phyloP scores from a whole-genome alignment of 129 eudicot genomes.

The Ambrosia artemisiifolia region DNA sequence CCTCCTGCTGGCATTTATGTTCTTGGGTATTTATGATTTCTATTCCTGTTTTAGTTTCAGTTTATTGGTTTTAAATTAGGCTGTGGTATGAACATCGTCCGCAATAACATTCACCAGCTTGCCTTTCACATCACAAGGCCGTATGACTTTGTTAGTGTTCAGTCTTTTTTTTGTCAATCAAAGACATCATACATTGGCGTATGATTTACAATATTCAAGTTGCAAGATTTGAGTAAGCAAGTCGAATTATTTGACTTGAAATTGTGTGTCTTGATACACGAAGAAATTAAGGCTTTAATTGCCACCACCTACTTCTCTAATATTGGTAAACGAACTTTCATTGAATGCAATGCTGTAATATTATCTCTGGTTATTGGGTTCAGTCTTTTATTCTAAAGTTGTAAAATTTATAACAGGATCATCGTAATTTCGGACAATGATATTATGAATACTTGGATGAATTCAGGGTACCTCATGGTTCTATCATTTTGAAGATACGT shows the following conservation, averaged over 20 bases:
- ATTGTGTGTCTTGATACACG: slow-evolving; percentile 34
- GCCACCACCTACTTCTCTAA: slow-evolving; percentile 34
- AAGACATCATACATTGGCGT: too few species aligned
- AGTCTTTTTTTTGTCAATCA: too few species aligned
- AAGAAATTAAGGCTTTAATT: slow-evolving; percentile 29
- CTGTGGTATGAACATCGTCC: too few species aligned
- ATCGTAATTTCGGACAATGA: slow-evolving; percentile 71
- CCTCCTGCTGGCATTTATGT: too few species aligned
- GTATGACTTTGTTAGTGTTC: too few species aligned
- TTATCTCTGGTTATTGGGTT: slow-evolving; percentile 15
- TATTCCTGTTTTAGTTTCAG: too few species aligned
- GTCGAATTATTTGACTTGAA: slow-evolving; percentile 14
- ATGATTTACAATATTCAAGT: slow-evolving; percentile 14
- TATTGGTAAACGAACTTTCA: slow-evolving; percentile 42
- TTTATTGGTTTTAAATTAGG: too few species aligned
- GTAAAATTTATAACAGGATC: slow-evolving; percentile 59
- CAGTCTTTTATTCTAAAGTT: too few species aligned
- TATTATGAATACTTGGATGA: slow-evolving; percentile 75
- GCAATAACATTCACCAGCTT: too few species aligned
- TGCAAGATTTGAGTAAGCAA: slow-evolving; percentile 16
- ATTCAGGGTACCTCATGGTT: slow-evolving; percentile 79
- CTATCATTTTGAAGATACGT: slow-evolving; percentile 76
- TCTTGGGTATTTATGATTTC: too few species aligned
- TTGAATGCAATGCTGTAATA: slow-evolving; percentile 32
- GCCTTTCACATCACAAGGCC: too few species aligned